Evolutionary conservation across 2,329 filamentous ascomycete species (phyloP).

Genomic region (Neonectria ditissima): DNA sequence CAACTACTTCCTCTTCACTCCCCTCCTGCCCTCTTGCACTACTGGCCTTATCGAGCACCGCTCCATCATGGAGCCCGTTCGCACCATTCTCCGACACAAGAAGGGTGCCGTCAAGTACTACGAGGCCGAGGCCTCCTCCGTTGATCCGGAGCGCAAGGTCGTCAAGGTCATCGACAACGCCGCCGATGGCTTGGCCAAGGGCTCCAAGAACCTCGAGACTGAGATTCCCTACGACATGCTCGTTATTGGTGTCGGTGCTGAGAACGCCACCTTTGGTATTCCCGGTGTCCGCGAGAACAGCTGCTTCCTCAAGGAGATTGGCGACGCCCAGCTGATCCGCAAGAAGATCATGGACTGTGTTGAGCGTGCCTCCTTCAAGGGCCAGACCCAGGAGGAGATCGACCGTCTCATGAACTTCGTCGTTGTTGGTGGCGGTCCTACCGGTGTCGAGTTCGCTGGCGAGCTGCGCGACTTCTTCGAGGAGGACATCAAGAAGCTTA

Average conservation of each 20-base stretch:
- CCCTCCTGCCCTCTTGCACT: slow-evolving; percentile 95
- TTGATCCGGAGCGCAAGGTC: slow-evolving; percentile 91
- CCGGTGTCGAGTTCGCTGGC: slow-evolving; percentile 97
- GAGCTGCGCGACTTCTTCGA: slow-evolving; percentile 99
- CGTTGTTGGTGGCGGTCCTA: slow-evolving; percentile 91
- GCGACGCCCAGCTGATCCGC: slow-evolving; percentile 93
- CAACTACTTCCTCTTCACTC: slow-evolving; percentile 99
- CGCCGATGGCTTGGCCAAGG: slow-evolving; percentile 83
- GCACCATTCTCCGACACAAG: slow-evolving; percentile 95
- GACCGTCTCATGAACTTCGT: slow-evolving; percentile 98
- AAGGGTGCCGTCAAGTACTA: slow-evolving; percentile 94
- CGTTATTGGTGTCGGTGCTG: slow-evolving; percentile 94
- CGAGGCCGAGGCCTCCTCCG: slow-evolving; percentile 96
- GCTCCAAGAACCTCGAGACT: slow-evolving; percentile 72
- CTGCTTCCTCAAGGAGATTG: slow-evolving; percentile 98
- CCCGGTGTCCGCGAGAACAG: slow-evolving; percentile 94
- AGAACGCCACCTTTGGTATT: slow-evolving; percentile 99
- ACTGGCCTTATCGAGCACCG: slow-evolving; percentile 98
- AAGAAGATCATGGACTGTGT: slow-evolving; percentile 99
- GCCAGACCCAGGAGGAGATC: slow-evolving; percentile 87
- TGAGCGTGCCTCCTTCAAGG: slow-evolving; percentile 98
- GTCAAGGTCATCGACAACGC: slow-evolving; percentile 93
- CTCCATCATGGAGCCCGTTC: slow-evolving; percentile 99
- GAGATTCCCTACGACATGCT: slow-evolving; percentile 99
- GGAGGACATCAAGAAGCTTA: slow-evolving; percentile 96